Evolutionary conservation across 2,329 filamentous ascomycete genomes (phyloP).

Genomic region (Pseudogymnoascus sp.): DNA sequence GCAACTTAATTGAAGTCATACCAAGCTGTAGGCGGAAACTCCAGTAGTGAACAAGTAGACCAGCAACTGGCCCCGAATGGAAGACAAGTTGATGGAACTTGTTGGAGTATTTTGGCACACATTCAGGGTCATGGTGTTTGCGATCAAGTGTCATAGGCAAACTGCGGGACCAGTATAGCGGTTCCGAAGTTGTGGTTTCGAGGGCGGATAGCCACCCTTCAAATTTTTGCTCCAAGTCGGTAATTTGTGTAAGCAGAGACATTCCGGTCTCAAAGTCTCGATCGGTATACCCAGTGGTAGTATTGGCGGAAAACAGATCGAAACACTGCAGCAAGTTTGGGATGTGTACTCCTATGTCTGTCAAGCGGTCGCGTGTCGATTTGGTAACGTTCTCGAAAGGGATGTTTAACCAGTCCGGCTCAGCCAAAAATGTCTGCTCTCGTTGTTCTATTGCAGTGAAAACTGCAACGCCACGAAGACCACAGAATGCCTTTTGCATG

Average conservation of each 20-base stretch:
- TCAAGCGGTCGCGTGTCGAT: neutral
- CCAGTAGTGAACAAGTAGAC: neutral
- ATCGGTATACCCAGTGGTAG: neutral
- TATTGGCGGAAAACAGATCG: neutral
- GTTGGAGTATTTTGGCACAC: neutral
- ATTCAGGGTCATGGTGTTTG: neutral
- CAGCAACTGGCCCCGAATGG: neutral
- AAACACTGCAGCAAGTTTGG: neutral
- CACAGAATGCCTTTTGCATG: neutral
- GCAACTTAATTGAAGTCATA: neutral
- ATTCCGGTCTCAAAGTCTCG: neutral
- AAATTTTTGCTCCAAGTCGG: neutral
- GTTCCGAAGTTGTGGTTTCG: neutral
- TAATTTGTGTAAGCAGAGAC: neutral
- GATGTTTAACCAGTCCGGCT: neutral
- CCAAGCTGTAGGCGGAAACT: neutral
- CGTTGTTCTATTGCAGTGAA: neutral
- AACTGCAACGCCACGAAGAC: neutral
- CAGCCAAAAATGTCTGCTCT: neutral
- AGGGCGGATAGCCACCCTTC: neutral
- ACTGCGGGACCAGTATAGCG: neutral
- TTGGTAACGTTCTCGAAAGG: neutral
- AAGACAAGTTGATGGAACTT: conserved; percentile 1
- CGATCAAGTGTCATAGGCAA: neutral
- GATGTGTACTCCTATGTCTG: neutral